phyloP scores from a whole-genome alignment of 495 filamentous ascomycete species.

The Aspergillus sparsus region DNA sequence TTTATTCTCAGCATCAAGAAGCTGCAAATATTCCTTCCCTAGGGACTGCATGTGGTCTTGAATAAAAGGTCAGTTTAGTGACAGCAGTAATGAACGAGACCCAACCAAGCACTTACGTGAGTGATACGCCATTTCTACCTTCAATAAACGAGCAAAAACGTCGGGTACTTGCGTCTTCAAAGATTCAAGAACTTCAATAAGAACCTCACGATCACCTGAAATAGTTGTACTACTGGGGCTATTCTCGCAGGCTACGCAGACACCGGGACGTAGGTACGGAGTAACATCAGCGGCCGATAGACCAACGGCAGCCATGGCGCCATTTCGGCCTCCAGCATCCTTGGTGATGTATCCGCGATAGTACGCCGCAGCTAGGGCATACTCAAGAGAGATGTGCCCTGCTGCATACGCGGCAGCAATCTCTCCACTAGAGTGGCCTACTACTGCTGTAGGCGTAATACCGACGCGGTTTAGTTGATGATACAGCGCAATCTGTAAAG shows the following conservation, averaged over 20 bases:
- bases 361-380: conserved; percentile 35
- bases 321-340: conserved; percentile 17
- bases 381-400: conserved; percentile 35
- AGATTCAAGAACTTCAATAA: conserved; percentile 6
- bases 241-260: conserved; percentile 49
- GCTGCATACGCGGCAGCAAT: conserved; percentile 47
- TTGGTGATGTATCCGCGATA: conserved; percentile 29
- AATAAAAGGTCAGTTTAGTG: conserved; percentile 4
- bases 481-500: not conserved
- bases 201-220: conserved; percentile 37
- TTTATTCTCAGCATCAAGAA: no score
- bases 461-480: not conserved
- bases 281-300: conserved; percentile 23
- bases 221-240: conserved; percentile 45
- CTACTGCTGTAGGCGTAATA: conserved; percentile 34
- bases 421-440: conserved; percentile 65
- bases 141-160: conserved; percentile 54
- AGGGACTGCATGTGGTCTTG: not conserved
- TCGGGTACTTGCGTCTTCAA: conserved; percentile 44
- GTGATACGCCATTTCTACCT: conserved; percentile 63
- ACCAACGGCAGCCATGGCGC: conserved; percentile 36
- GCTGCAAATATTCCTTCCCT: not conserved
- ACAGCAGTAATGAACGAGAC: conserved; percentile 26
- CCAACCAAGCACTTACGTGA: conserved; percentile 53
- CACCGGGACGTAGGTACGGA: conserved; percentile 21